Base-by-base conservation (phyloP, 345 rosid genomes). In the Mallotus nudiflorus region DNA sequence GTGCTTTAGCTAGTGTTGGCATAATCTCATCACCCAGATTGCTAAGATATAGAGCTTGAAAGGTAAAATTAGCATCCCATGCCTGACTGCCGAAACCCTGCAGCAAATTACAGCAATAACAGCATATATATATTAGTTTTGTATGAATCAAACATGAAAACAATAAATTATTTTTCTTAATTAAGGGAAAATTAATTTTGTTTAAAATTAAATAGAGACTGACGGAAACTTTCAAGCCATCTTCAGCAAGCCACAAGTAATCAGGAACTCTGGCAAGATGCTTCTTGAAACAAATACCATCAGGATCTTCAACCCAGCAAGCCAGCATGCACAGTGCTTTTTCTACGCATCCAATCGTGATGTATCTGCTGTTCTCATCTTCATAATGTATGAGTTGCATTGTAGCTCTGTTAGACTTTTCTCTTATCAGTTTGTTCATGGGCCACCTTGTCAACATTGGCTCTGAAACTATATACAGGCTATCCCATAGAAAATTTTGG, bases 231-330 rank as follows among this genome's bases (percentile, higher is more conserved):
- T 83, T 90, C 75, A 90, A 76, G 53, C 96, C 96, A 68, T 88
- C 96, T 73, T 88, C 96, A 5, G 75, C 86, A 62, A 89, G 66
- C 95, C 92, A 89, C 9, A 87, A 44, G 70, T 77, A 89, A 69
- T 89, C 92, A 1, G 82, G 56, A 31, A 85, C 31, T 55, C 89
- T 77, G 0, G 88, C 83, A 9, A 89, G 85, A 68, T 88, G 91
- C 72, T 83, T 86, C 72, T 87, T 86, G 63, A 82, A 86, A 59
- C 57, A 48, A 73, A 59, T 77, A 10, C 92, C 84, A 3, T 89
- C 46, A 1, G 91, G 87, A 77, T 89, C 86, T 79, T 89, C 92
- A 37, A 76, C 85, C 93, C 91, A 88, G 35, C 91, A 90, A 72
- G 91, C 83, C 42, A 90, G 82, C 88, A 81, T 86, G 60, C 87